Evolutionary conservation across 805 yeast species (phyloP), one percentile per base, ranked within the genome.

Genomic region (Saccharomycopsis capsularis): DNA sequence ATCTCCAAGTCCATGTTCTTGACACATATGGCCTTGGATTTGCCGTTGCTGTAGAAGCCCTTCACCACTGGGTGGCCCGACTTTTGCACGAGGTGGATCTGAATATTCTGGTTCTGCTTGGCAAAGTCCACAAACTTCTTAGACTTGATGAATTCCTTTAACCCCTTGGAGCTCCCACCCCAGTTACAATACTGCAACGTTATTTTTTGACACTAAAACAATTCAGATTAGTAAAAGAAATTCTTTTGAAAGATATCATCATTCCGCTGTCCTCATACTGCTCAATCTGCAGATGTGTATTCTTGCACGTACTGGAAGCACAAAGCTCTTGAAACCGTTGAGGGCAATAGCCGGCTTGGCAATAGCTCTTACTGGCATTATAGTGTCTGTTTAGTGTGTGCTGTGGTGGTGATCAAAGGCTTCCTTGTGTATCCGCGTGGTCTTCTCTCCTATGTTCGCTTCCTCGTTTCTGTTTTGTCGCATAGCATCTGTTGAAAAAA

Each of bases 151-250:
- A 84, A 79, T 48, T 83, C 81, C 61, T 89, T 65, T 68, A 89
- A 76, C 3, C 97, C 97, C 46, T 73, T 73, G 1, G 98, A 90
- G 2, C 95, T 84, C 21, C 97, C 98, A 39, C 97, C 98, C 82
- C 95, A 84, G 72, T 93, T 89, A 69, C 96, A 89, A 68, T 82
- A 93, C 53, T 85, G 83, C 41, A 93, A 64, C 1, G 82, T 74
- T 46, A 93, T 74, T 60, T 76, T 79, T 58, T 76, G 79, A 69
- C 98, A 89, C 52, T 71, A 29, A 29, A 13, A 29, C 32, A 29
- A 29, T 29, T 29, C 7, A 13, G 7, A 29, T 29, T 9, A 29
- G 11, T 7, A 29, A 9, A 7, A 29, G 13, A 29, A 29, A 29
- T 29, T 13, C n/a, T n/a, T n/a, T n/a, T n/a, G n/a, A n/a, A n/a